These are phyloP conservation scores for Lumnitzera racemosa DNA, from an alignment of 345 rosid species.

Conservation along the genomic window DNA sequence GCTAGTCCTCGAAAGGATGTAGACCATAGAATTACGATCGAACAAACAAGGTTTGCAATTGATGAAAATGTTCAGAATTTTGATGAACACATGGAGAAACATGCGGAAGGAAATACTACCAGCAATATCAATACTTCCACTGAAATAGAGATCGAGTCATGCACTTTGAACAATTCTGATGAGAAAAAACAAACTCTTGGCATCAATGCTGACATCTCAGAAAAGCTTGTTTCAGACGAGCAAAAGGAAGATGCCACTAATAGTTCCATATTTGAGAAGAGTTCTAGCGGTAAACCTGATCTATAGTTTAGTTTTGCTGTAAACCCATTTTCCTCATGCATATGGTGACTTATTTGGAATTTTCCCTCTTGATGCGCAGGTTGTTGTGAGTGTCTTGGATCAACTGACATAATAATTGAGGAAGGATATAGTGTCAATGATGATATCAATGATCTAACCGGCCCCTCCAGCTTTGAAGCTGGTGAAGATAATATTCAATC, in stretches of 20 bases:
- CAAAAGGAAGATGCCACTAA: slow-evolving; percentile 22
- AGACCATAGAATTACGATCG: slow-evolving; percentile 34
- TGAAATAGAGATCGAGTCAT: slow-evolving; percentile 17
- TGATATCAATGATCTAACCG: too few species aligned
- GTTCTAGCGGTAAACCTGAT: slow-evolving; percentile 33
- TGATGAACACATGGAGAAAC: slow-evolving; percentile 18
- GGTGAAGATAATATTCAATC: too few species aligned
- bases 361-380: too few species aligned
- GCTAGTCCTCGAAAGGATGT: slow-evolving; percentile 61
- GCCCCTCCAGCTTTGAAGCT: too few species aligned
- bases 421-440: too few species aligned
- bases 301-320: neutral
- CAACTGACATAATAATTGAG: too few species aligned
- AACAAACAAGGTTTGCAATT: slow-evolving; percentile 41
- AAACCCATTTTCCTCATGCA: too few species aligned
- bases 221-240: slow-evolving; percentile 16
- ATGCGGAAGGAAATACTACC: slow-evolving; percentile 29
- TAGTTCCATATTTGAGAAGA: slow-evolving; percentile 16
- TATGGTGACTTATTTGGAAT: too few species aligned
- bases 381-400: too few species aligned
- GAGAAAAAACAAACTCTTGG: slow-evolving; percentile 6
- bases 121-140: slow-evolving; percentile 21
- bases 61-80: slow-evolving; percentile 21
- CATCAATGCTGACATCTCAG: slow-evolving; percentile 14
- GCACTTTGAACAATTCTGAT: slow-evolving; percentile 1